Conservation (phyloP, 345 rosid species). For the Moricandia arvensis region DNA sequence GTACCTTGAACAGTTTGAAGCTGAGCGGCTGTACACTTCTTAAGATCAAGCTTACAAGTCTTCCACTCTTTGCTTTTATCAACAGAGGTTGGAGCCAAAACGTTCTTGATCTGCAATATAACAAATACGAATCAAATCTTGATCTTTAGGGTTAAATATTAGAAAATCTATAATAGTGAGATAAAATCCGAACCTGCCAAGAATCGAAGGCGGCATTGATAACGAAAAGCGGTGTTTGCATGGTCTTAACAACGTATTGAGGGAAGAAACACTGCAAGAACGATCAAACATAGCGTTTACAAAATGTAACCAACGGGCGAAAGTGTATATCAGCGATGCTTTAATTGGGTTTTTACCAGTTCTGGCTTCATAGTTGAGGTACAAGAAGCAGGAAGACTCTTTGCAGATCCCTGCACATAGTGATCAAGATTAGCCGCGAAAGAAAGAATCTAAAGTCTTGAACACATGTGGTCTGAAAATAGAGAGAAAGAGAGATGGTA, state of each 20-base stretch:
- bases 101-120: slow-evolving; percentile 61
- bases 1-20: slow-evolving; percentile 71
- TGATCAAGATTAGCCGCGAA: slow-evolving; percentile 15
- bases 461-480: neutral
- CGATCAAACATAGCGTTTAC: neutral
- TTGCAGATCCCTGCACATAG: slow-evolving; percentile 64
- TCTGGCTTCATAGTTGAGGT: slow-evolving; percentile 63
- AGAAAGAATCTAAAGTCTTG: neutral
- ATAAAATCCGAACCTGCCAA: slow-evolving; percentile 95
- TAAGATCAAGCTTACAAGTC: slow-evolving; percentile 65
- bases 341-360: slow-evolving; percentile 45
- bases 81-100: slow-evolving; percentile 70
- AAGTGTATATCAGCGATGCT: neutral
- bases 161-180: neutral
- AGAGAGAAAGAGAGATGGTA: slow-evolving; percentile 33
- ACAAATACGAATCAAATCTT: neutral
- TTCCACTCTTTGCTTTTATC: slow-evolving; percentile 69
- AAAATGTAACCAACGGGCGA: neutral
- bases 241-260: slow-evolving; percentile 52
- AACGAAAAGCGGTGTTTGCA: slow-evolving; percentile 76
- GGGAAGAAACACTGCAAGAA: slow-evolving; percentile 91
- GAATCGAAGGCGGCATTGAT: slow-evolving; percentile 85
- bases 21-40: slow-evolving; percentile 55
- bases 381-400: slow-evolving; percentile 76
- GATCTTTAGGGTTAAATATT: neutral